A percentile compares a stretch with the other conserved stretches of the same genome.
phyloP scores from a whole-genome alignment of 2,329 filamentous ascomycete genomes.

The Pyrenophora tritici-repentis region DNA sequence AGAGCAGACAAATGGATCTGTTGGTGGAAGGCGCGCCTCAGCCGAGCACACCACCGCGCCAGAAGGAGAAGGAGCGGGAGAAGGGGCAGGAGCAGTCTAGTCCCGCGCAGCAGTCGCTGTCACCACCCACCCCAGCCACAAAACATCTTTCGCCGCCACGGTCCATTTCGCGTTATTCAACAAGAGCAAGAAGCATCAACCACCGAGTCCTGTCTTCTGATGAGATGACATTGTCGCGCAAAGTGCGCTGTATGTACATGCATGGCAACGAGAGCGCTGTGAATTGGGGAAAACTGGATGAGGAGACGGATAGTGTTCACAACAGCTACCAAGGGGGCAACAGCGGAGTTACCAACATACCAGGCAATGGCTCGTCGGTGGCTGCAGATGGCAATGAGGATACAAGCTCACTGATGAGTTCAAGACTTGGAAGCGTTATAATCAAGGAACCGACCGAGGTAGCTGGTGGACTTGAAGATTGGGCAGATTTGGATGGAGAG shows the following conservation, averaged over 20 bases:
- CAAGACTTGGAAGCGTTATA: slow-evolving; percentile 40
- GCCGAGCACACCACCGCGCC: slow-evolving; percentile 21
- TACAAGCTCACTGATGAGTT: slow-evolving; percentile 36
- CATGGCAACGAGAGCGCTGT: slow-evolving; percentile 62
- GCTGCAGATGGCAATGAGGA: slow-evolving; percentile 37
- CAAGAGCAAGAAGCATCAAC: slow-evolving; percentile 39
- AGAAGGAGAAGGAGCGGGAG: slow-evolving; percentile 2
- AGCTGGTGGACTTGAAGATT: slow-evolving; percentile 68
- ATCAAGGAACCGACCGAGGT: slow-evolving; percentile 60
- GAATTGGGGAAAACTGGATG: slow-evolving; percentile 47
- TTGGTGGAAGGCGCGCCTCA: slow-evolving; percentile 26
- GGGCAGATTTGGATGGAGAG: slow-evolving; percentile 64
- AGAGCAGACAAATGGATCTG: slow-evolving; percentile 37
- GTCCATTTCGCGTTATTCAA: slow-evolving; percentile 43
- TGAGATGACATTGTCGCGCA: slow-evolving; percentile 66
- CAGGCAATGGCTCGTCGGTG: slow-evolving; percentile 35
- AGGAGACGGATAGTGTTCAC: slow-evolving; percentile 24
- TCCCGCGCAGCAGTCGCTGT: slow-evolving; percentile 19
- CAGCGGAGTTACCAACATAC: slow-evolving; percentile 28
- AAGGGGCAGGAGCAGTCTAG: slow-evolving; percentile 7
- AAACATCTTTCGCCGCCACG: slow-evolving; percentile 38
- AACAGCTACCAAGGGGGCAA: slow-evolving; percentile 33
- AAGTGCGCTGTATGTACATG: slow-evolving; percentile 68
- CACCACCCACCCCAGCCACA: slow-evolving; percentile 32
- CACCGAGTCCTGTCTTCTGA: slow-evolving; percentile 64